A percentile compares a stretch with the other conserved stretches of the same genome.
Conservation (phyloP, 2,329 filamentous ascomycete species). For the Drechslerella dactyloides region DNA sequence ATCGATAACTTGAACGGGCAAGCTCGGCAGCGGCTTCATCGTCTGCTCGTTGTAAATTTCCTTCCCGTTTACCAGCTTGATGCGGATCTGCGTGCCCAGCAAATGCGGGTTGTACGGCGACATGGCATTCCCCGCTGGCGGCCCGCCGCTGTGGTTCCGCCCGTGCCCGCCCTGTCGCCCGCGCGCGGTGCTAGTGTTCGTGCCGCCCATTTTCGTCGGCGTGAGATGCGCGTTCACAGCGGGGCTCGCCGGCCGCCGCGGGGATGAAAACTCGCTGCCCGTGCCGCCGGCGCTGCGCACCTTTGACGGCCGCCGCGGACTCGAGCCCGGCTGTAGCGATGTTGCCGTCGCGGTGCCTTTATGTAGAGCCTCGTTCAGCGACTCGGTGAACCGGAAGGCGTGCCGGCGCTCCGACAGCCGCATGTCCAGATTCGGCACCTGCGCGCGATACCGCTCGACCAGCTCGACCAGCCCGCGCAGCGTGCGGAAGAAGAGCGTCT, state of each 20-base stretch:
- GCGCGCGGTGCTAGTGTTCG: constrained; percentile 13
- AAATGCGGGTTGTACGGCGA: constrained; percentile 53
- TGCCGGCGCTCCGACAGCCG: constrained; percentile 62
- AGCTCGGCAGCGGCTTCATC: constrained; percentile 53
- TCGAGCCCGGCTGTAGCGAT: constrained; percentile 52
- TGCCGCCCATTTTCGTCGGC: constrained; percentile 19
- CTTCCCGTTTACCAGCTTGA: constrained; percentile 51
- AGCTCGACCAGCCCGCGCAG: constrained; percentile 60
- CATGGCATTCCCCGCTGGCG: constrained; percentile 13
- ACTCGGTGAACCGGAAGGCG: constrained; percentile 62
- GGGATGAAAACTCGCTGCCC: constrained; percentile 33
- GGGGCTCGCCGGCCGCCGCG: constrained; percentile 31
- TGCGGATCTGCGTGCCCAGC: constrained; percentile 53
- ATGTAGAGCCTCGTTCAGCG: constrained; percentile 58
- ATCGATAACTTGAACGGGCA: constrained; percentile 53
- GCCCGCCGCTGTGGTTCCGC: constrained; percentile 39
- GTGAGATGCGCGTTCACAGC: constrained; percentile 40
- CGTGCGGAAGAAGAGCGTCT: constrained; percentile 55
- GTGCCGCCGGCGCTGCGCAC: constrained; percentile 11
- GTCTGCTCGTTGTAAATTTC: constrained; percentile 48
- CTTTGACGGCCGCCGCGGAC: constrained; percentile 27
- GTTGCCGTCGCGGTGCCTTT: constrained; percentile 28
- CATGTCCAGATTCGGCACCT: constrained; percentile 61
- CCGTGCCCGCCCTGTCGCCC: constrained; percentile 21
- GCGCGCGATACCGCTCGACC: constrained; percentile 59